phyloP scores from a whole-genome alignment of 2,329 filamentous ascomycete species.

The Hirsutella rhossiliensis region DNA sequence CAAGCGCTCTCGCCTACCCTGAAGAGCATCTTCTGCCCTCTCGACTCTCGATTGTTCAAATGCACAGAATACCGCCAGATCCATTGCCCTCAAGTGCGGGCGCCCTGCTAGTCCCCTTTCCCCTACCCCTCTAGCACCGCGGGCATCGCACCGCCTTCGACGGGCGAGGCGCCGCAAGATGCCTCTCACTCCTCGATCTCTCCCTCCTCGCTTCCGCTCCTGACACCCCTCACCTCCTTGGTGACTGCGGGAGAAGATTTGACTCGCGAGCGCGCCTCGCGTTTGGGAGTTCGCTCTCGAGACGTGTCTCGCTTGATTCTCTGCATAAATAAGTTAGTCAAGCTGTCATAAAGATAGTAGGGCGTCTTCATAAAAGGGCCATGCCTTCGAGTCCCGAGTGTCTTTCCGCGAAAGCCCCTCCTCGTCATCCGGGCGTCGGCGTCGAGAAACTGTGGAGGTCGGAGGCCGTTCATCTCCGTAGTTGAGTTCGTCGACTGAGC shows the following conservation, averaged over 20 bases:
- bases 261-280: constrained; percentile 42
- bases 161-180: too few relatives aligned
- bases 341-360: background rate
- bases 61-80: too few relatives aligned
- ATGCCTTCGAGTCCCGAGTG: constrained; percentile 56
- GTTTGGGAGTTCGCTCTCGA: constrained; percentile 49
- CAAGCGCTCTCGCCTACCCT: too few relatives aligned
- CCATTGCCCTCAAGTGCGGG: too few relatives aligned
- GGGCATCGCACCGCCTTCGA: too few relatives aligned
- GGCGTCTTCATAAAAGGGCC: constrained; percentile 2
- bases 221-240: constrained; percentile 33
- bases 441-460: constrained; percentile 51
- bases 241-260: constrained; percentile 35
- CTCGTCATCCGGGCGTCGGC: constrained; percentile 70
- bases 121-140: too few relatives aligned
- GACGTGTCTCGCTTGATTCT: constrained; percentile 44
- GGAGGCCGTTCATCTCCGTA: constrained; percentile 68
- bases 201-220: constrained; percentile 82
- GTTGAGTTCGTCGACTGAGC: constrained; percentile 76
- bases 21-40: too few relatives aligned
- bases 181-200: constrained; percentile 67
- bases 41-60: too few relatives aligned
- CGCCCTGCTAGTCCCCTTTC: too few relatives aligned
- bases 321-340: constrained; percentile 26
- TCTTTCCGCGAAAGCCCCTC: constrained; percentile 53